phyloP scores from a whole-genome alignment of 345 rosid species.

The Arabis hirsuta region DNA sequence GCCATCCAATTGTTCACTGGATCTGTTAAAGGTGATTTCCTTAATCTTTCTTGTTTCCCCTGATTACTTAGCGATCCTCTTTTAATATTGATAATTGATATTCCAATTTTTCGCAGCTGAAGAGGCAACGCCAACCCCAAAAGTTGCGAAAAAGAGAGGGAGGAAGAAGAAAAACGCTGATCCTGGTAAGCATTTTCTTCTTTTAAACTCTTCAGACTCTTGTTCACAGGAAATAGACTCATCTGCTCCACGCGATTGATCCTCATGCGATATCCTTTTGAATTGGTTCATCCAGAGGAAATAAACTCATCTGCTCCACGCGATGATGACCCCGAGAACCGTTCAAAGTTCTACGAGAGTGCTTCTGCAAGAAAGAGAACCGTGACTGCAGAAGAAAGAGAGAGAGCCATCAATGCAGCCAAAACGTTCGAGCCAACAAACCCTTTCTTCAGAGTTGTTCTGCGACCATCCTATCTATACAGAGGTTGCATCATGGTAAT shows the following conservation, averaged over 20 bases:
- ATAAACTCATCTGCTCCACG: conserved; percentile 48
- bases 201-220: not conserved
- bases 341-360: conserved; percentile 70
- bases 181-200: conserved; percentile 58
- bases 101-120: conserved; percentile 42
- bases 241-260: not conserved
- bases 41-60: conserved; percentile 3
- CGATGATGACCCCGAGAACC: conserved; percentile 57
- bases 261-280: conserved; percentile 21
- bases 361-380: conserved; percentile 83
- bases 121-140: conserved; percentile 43
- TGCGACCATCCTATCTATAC: conserved; percentile 82
- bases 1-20: conserved; percentile 59
- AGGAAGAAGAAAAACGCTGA: conserved; percentile 69
- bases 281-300: conserved; percentile 45
- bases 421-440: conserved; percentile 77
- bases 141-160: conserved; percentile 58
- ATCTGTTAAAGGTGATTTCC: conserved; percentile 36
- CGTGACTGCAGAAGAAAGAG: conserved; percentile 80
- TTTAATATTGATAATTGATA: conserved; percentile 17
- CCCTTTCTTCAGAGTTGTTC: conserved; percentile 85
- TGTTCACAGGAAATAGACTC: not conserved
- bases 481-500: conserved; percentile 88
- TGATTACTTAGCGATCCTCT: not conserved
- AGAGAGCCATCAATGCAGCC: conserved; percentile 71